Conservation (phyloP, 495 filamentous ascomycete species). For the Neurospora sp. region DNA sequence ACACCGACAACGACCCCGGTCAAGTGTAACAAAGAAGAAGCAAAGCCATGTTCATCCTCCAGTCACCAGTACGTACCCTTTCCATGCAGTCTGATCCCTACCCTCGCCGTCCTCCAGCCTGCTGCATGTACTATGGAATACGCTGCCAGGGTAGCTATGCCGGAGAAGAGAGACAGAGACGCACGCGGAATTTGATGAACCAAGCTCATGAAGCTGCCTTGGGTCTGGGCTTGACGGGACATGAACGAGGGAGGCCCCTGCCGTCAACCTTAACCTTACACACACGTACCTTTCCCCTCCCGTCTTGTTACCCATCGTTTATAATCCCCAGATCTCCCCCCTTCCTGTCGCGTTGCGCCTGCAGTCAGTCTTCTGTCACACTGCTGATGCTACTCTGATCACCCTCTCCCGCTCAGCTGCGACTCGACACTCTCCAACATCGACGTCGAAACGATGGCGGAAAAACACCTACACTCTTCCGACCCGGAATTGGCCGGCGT, state of each 20-base stretch:
- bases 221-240: not conserved
- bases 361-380: not conserved
- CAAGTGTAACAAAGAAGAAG: not conserved
- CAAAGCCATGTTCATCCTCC: not conserved
- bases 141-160: not conserved
- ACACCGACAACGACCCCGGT: not conserved
- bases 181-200: not conserved
- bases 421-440: not conserved
- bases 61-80: not conserved
- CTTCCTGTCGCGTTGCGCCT: not conserved
- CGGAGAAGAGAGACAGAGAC: not conserved
- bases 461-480: not conserved
- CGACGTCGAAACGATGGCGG: not conserved
- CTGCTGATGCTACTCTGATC: not conserved
- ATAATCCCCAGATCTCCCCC: not conserved
- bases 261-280: not conserved
- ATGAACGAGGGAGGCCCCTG: not conserved
- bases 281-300: not conserved
- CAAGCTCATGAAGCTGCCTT: not conserved
- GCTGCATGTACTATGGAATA: too few relatives aligned
- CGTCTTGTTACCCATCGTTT: not conserved
- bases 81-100: too few relatives aligned
- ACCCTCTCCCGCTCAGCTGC: not conserved
- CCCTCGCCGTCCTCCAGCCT: too few relatives aligned
- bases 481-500: not conserved